Base-by-base conservation (phyloP, 78 protist genomes). In the Guillardia theta region DNA sequence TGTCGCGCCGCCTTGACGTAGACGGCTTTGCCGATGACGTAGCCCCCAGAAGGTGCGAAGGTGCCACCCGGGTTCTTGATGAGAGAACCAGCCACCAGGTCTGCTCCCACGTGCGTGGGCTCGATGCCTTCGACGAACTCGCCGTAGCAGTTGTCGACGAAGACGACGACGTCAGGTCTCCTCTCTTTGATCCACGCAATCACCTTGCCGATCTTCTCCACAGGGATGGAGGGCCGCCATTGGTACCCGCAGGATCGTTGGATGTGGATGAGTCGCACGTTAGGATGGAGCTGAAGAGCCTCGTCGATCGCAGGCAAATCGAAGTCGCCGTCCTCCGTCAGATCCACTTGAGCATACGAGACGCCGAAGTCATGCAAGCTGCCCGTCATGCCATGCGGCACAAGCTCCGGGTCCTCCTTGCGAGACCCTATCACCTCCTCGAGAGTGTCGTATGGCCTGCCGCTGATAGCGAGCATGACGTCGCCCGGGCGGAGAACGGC, bases 111-210 rank as follows among this genome's bases (percentile, higher is more conserved):
- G 36, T 64, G 88, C 39, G 93, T 87, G 43, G 95, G 95, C 93
- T 70, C 94, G 10, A 1, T 0, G 43, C 30, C 88, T 45, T 92
- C 94, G 30, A 92, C 94, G 46, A 92, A 92, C 88, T 70, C 87
- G 53, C 95, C 95, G 93, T 94, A 94, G 95, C 95, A 94, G 94
- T 94, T 94, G 93, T 94, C 95, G 36, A 88, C 95, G 50, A 94
- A 94, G 39, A 94, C 83, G 48, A 94, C 88, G 33, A 62, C 43
- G 77, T 19, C 36, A 4, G 48, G 88, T 47, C 53, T 22, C 18
- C 0, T 37, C 36, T 4, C 3, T 4, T 48, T 9, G 36, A 93
- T 48, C 78, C 62, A 48, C 22, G 19, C 77, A 19, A 87, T 48
- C 27, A 64, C 64, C 10, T 9, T 36, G 18, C 64, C 92, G 33